phyloP scores from a whole-genome alignment of 306 rosid genomes.

The Sesbania bispinosa region DNA sequence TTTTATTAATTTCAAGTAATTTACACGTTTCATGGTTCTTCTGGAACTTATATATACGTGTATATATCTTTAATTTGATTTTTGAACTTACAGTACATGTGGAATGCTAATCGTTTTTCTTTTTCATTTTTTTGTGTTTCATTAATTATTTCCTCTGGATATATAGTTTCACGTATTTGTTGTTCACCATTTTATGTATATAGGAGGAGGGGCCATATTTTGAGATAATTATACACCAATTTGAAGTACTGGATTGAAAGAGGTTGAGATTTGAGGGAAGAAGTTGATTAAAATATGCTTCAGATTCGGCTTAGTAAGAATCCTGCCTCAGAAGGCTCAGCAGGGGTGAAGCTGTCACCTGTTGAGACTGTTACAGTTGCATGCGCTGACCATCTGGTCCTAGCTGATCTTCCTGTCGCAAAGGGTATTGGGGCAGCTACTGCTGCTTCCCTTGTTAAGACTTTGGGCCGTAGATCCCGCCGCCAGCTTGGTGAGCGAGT shows the following conservation, averaged over 20 bases:
- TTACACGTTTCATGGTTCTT: not conserved
- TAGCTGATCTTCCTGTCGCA: slow-evolving; percentile 97
- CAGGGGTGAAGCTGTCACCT: slow-evolving; percentile 54
- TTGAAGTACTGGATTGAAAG: slow-evolving; percentile 4
- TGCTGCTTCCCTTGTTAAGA: slow-evolving; percentile 62
- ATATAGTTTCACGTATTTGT: not conserved
- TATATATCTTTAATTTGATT: not conserved
- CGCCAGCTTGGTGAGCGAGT: slow-evolving; percentile 97
- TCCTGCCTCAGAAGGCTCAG: slow-evolving; percentile 58
- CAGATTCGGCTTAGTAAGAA: slow-evolving; percentile 87
- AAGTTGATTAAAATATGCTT: slow-evolving; percentile 57
- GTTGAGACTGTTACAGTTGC: slow-evolving; percentile 88
- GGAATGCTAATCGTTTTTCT: not conserved
- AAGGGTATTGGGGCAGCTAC: slow-evolving; percentile 91
- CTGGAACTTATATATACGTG: not conserved
- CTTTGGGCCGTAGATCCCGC: slow-evolving; percentile 88
- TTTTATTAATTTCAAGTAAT: not conserved
- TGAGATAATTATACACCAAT: not conserved
- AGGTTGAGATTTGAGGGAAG: slow-evolving; percentile 12
- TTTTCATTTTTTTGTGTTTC: not conserved
- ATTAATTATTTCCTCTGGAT: not conserved
- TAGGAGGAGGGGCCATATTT: not conserved
- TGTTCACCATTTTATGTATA: not conserved
- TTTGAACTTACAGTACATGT: not conserved
- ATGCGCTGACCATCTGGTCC: slow-evolving; percentile 94